phyloP scores from a whole-genome alignment of 768 basidiomycete species.

The Lentinula raphanica region DNA sequence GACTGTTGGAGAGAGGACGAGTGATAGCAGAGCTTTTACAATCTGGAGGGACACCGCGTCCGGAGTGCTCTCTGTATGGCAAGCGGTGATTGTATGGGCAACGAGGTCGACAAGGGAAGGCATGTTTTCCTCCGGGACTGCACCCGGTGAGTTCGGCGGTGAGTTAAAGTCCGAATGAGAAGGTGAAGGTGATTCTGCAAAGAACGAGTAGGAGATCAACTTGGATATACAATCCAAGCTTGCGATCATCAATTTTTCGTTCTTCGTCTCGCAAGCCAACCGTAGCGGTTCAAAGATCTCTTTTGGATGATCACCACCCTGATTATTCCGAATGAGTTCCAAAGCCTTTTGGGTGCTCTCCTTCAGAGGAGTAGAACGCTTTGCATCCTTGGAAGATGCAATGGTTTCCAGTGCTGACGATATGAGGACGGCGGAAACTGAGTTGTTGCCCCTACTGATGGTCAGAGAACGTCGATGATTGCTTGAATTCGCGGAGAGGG shows the following conservation, averaged over 20 bases:
- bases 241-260: slow-evolving; percentile 91
- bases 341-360: slow-evolving; percentile 79
- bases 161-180: slow-evolving; percentile 48
- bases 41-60: slow-evolving; percentile 94
- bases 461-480: slow-evolving; percentile 56
- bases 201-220: slow-evolving; percentile 96
- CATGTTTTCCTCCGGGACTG: slow-evolving; percentile 39
- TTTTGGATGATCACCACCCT: slow-evolving; percentile 71
- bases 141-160: slow-evolving; percentile 69
- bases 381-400: slow-evolving; percentile 83
- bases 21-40: slow-evolving; percentile 86
- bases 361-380: slow-evolving; percentile 71
- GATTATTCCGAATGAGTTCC: slow-evolving; percentile 72
- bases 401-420: slow-evolving; percentile 84
- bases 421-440: slow-evolving; percentile 75
- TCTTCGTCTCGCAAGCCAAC: slow-evolving; percentile 92
- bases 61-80: slow-evolving; percentile 82
- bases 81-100: slow-evolving; percentile 89
- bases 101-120: slow-evolving; percentile 89
- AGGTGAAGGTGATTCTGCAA: slow-evolving; percentile 58
- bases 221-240: slow-evolving; percentile 98
- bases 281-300: slow-evolving; percentile 95
- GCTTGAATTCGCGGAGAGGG: slow-evolving; percentile 15
- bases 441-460: slow-evolving; percentile 61
- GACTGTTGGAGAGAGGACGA: slow-evolving; percentile 81